Evolutionary conservation across 2,329 filamentous ascomycete species (phyloP).

Genomic region (Cladosporium sp.): DNA sequence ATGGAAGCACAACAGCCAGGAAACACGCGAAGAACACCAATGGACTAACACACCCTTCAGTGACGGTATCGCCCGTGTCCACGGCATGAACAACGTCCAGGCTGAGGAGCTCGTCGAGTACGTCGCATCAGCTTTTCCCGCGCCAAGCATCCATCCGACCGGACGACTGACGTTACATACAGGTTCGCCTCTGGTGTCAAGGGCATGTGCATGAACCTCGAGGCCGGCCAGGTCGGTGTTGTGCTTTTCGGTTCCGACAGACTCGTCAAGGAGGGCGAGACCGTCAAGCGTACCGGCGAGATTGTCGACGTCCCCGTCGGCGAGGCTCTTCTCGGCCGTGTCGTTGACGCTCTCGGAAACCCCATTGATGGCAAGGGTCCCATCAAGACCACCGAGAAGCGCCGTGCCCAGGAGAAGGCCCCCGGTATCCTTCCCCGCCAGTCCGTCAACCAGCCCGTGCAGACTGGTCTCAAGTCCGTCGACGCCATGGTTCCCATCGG

Average conservation of each 20-base stretch:
- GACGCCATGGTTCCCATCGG: constrained; percentile 99
- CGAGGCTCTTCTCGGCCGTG: constrained; percentile 89
- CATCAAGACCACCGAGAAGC: constrained; percentile 83
- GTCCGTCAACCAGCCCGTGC: constrained; percentile 97
- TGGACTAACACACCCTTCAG: constrained; percentile 50
- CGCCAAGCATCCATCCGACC: constrained; percentile 18
- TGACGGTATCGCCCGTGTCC: constrained; percentile 99
- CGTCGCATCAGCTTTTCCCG: constrained; percentile 40
- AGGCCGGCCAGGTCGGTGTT: constrained; percentile 99
- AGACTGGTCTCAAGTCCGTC: constrained; percentile 99
- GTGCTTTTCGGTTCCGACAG: constrained; percentile 99
- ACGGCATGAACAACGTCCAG: constrained; percentile 99
- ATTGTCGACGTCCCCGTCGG: constrained; percentile 99
- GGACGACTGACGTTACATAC: constrained; percentile 12
- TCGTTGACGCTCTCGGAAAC: constrained; percentile 97
- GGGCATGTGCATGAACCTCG: constrained; percentile 99
- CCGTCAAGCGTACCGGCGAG: constrained; percentile 98
- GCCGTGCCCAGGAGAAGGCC: constrained; percentile 98
- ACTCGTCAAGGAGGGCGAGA: constrained; percentile 99
- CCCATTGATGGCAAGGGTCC: constrained; percentile 99
- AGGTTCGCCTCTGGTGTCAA: constrained; percentile 99
- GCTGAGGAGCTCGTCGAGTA: constrained; percentile 99
- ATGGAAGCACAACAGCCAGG: constrained; percentile 48
- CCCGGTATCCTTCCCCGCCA: constrained; percentile 95
- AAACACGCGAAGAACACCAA: constrained; percentile 18